phyloP scores from a whole-genome alignment of 129 eudicot genomes.

The Solidago caesia region DNA sequence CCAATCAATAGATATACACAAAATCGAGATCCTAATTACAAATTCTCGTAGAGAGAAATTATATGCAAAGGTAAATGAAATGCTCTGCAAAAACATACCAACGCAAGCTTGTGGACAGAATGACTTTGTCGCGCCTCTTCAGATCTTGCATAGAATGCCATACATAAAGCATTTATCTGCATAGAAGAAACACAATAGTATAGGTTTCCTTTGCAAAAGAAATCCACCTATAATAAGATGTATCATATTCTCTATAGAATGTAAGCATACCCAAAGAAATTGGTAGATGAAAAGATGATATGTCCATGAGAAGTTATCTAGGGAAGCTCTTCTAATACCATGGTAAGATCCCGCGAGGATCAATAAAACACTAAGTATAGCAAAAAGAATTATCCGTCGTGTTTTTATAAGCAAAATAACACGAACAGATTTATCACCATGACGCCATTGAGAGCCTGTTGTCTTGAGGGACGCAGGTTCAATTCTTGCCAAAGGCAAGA shows the following conservation, averaged over 20 bases:
- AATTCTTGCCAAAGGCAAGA: too few relatives aligned
- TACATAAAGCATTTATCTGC: slow-evolving; percentile 92
- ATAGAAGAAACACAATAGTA: slow-evolving; percentile 12
- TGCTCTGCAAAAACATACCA: slow-evolving; percentile 46
- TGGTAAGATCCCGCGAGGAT: background rate
- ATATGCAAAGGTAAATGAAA: background rate
- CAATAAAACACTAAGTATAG: background rate
- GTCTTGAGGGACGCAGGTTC: too few relatives aligned
- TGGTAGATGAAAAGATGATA: background rate
- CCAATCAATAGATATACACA: background rate
- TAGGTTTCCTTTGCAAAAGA: slow-evolving; percentile 1
- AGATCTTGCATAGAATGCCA: slow-evolving; percentile 97
- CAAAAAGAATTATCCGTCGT: background rate
- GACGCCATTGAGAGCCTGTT: too few relatives aligned
- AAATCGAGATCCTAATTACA: background rate
- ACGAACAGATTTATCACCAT: too few relatives aligned
- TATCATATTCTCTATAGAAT: background rate
- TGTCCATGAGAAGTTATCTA: background rate
- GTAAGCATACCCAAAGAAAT: background rate
- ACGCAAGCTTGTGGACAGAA: slow-evolving; percentile 86
- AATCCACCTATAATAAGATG: background rate
- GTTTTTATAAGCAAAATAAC: background rate
- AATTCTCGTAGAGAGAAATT: background rate
- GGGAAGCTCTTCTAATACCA: background rate
- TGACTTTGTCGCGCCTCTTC: slow-evolving; percentile 97